These are phyloP conservation scores for Leccinellum albellum DNA, from an alignment of 768 basidiomycete genomes.

Conservation along the genomic window DNA sequence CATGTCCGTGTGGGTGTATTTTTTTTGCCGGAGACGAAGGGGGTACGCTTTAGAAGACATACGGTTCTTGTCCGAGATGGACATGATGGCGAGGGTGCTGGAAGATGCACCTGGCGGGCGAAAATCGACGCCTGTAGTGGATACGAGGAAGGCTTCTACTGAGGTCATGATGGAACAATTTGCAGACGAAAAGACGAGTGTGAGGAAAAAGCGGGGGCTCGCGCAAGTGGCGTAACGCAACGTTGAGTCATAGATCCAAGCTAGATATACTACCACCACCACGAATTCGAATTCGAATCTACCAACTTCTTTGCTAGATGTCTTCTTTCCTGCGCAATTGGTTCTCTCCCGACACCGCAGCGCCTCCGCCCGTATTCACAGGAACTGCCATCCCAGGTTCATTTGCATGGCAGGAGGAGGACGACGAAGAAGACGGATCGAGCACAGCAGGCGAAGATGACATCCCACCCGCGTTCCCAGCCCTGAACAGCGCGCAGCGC, in stretches of 20 bases:
- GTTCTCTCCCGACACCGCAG: conserved; percentile 39
- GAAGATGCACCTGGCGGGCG: conserved; percentile 34
- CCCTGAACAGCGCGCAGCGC: conserved; percentile 68
- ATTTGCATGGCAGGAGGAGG: conserved; percentile 8
- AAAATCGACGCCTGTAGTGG: background rate
- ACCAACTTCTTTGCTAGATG: background rate
- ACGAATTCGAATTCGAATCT: too few species aligned
- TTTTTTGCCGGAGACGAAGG: conserved; percentile 41
- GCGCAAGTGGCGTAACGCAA: background rate
- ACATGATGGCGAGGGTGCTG: conserved; percentile 30
- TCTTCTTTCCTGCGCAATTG: conserved; percentile 58
- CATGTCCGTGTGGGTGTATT: conserved; percentile 34
- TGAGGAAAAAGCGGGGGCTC: too few species aligned
- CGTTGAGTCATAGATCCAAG: too few species aligned
- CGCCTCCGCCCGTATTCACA: conserved; percentile 1
- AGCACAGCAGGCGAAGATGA: conserved; percentile 50
- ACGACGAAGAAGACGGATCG: conserved; percentile 35
- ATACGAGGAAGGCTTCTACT: conserved; percentile 14
- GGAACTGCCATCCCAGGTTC: conserved; percentile 19
- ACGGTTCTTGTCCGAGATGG: conserved; percentile 34
- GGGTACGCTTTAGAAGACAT: conserved; percentile 39
- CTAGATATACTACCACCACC: too few species aligned
- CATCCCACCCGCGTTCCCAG: conserved; percentile 70
- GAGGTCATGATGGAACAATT: background rate
- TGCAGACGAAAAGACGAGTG: background rate